These are phyloP conservation scores for Apophysomyces trapeziformis DNA, from an alignment of 371 early-diverging fungal species.

Conservation along the genomic window DNA sequence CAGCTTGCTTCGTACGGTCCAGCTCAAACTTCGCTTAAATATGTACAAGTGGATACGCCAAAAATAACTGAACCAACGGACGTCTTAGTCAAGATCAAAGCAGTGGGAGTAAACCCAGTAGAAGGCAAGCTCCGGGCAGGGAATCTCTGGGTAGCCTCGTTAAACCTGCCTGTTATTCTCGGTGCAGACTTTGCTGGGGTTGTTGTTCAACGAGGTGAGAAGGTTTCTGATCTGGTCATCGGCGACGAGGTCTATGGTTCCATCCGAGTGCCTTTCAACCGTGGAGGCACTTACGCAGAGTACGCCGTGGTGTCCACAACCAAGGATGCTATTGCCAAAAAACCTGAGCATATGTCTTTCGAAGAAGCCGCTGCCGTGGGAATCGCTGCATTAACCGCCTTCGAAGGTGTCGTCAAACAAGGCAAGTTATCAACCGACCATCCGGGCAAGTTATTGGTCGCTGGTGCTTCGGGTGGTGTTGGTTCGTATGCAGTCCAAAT, in stretches of 20 bases:
- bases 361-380: slow-evolving; percentile 56
- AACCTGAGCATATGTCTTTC: slow-evolving; percentile 49
- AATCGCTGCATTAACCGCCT: slow-evolving; percentile 47
- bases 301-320: slow-evolving; percentile 30
- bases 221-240: slow-evolving; percentile 43
- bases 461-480: slow-evolving; percentile 66
- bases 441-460: slow-evolving; percentile 41
- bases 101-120: slow-evolving; percentile 66
- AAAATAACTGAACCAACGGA: slow-evolving; percentile 32
- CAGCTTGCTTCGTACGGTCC: slow-evolving; percentile 38
- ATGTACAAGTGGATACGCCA: slow-evolving; percentile 32
- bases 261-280: slow-evolving; percentile 18
- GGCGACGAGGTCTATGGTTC: slow-evolving; percentile 61
- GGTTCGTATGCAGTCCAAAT: slow-evolving; percentile 69
- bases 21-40: slow-evolving; percentile 32
- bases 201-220: slow-evolving; percentile 39
- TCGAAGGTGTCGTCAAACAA: slow-evolving; percentile 32
- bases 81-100: slow-evolving; percentile 59
- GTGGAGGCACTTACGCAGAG: slow-evolving; percentile 55
- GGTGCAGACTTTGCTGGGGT: slow-evolving; percentile 58
- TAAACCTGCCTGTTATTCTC: slow-evolving; percentile 26
- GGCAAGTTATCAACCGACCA: slow-evolving; percentile 10
- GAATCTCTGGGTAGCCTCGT: slow-evolving; percentile 16
- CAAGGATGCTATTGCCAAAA: slow-evolving; percentile 43
- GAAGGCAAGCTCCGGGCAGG: slow-evolving; percentile 57